These are phyloP conservation scores for Diaporthe amygdali DNA, from an alignment of 2,329 filamentous ascomycete species.

Conservation along the genomic window DNA sequence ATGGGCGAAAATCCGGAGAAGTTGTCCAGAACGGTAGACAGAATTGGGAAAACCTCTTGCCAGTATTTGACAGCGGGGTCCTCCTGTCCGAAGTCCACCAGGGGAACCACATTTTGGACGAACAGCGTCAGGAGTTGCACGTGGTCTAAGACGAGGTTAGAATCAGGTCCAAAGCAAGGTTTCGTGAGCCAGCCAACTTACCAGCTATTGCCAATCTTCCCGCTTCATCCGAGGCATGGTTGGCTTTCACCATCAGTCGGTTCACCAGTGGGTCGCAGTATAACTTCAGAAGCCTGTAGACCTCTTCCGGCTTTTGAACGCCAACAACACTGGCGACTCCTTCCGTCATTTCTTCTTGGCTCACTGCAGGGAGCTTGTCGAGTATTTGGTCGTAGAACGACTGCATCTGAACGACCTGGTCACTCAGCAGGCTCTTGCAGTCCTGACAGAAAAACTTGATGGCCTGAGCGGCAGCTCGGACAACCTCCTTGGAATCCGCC, in stretches of 20 bases:
- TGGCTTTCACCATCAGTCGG: slow-evolving; percentile 84
- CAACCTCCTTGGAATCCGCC: slow-evolving; percentile 86
- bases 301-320: slow-evolving; percentile 79
- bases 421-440: slow-evolving; percentile 84
- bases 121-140: slow-evolving; percentile 92
- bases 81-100: slow-evolving; percentile 71
- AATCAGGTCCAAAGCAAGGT: neutral
- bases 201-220: slow-evolving; percentile 86
- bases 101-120: slow-evolving; percentile 77
- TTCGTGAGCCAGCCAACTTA: slow-evolving; percentile 42
- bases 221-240: slow-evolving; percentile 76
- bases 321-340: slow-evolving; percentile 92
- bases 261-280: slow-evolving; percentile 92
- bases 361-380: slow-evolving; percentile 81
- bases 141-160: slow-evolving; percentile 66
- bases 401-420: slow-evolving; percentile 85
- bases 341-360: slow-evolving; percentile 95
- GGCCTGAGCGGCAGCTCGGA: slow-evolving; percentile 88
- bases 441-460: slow-evolving; percentile 98
- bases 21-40: slow-evolving; percentile 85
- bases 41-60: slow-evolving; percentile 87
- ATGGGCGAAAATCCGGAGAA: slow-evolving; percentile 88
- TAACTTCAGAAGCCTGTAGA: slow-evolving; percentile 85
- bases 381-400: slow-evolving; percentile 90
- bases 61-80: slow-evolving; percentile 97